Evolutionary conservation across 805 yeast species (phyloP), one percentile per base, ranked within the genome.

Genomic region (Spencermartinsiella europaea): DNA sequence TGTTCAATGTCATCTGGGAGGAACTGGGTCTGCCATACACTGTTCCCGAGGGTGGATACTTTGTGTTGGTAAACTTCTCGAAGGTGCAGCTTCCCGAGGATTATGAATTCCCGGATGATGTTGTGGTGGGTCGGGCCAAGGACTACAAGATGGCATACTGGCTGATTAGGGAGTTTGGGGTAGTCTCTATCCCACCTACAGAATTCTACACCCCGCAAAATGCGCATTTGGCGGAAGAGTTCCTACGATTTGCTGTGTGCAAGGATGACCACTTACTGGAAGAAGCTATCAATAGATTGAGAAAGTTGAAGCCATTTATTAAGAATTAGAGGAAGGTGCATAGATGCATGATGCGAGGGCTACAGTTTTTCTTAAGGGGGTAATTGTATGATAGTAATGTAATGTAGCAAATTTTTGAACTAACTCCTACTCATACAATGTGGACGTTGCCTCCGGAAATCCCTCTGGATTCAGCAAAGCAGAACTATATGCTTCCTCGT

Each of bases 101-200:
- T 57, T 86, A 82, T 58, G 72, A 63, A 38, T 84, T 75, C 63
- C 97, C 97, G 1, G 79, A 69, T 14, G 89, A 81, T 15, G 75
- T 93, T 50, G 61, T 69, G 43, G 65, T 65, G 31, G 59, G 61
- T 14, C 79, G 85, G 52, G 91, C 95, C 14, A 80, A 80, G 53
- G 99, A 93, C 69, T 93, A 89, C 74, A 80, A 79, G 62, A 73
- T 83, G 53, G 95, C 96, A 0, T 87, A 86, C 68, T 93, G 98
- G 97, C 73, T 93, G 49, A 88, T 89, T 59, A 82, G 80, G 62
- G 95, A 89, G 62, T 65, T 91, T 48, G 99, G 99, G 8, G 95
- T 93, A 35, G 98, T 93, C 17, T 84, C 95, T 3, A 93, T 93
- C 53, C 99, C 99, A 8, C 98, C 98, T 22, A 84, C 96, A n/a